Evolutionary conservation across 257 asterid genomes (phyloP), one percentile per base, ranked within the genome.

Genomic region (Fraxinus pennsylvanica): DNA sequence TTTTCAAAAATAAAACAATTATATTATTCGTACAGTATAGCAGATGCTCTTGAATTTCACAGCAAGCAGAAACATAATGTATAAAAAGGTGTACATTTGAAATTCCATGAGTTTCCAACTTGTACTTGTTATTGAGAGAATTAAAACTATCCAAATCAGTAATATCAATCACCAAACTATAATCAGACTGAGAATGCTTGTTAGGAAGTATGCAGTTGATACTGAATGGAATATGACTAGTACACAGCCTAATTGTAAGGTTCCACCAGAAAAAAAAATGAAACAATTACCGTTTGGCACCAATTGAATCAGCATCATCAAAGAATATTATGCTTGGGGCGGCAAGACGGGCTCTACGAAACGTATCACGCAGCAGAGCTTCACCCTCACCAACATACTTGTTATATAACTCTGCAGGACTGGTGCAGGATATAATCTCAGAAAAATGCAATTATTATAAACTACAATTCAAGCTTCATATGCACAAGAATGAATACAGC

Each of bases 331-430:
- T 93, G 90, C 99, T 95, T 67, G 99, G 99, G 36, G 99, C 91
- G 66, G 97, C 97, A 86, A 95, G 97, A 65, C 94, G 91, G 71
- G 99, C 99, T 88, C 92, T 91, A 25, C 92, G 89, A 80, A 95
- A 95, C 33, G 94, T 90, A 76, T 91, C 90, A 30, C 99, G 97
- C 86, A 95, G 71, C 74, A 95, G 85, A 75, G 98, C 94, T 89
- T 95, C 99, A 43, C 99, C 99, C 80, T 95, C 99, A 63, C 99
- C 99, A 81, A 95, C 98, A 76, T 95, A 95, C 99, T 90, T 93
- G 50, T 96, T 90, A 73, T 84, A 95, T 50, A 95, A 82, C 61
- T 92, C 98, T 87, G 99, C 98, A 41, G 97, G 96, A 88, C 99
- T 95, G 92, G 82, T 45, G 68, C 76, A 75, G 54, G 74, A 70